Conservation (phyloP, 495 filamentous ascomycete genomes). For the Sporormia fimetaria region DNA sequence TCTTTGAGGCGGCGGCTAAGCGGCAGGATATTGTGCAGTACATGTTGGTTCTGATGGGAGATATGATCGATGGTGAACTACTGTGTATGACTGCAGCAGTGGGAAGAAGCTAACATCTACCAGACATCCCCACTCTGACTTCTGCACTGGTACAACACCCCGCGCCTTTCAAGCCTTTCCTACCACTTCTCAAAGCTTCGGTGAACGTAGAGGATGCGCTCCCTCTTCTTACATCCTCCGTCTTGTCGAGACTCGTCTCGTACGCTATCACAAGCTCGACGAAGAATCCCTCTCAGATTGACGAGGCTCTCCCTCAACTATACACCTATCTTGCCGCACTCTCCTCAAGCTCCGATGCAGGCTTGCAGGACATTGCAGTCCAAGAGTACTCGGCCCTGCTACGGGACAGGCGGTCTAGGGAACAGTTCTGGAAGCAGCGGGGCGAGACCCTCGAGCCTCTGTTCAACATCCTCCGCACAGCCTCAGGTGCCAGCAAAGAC, state of each 20-base stretch:
- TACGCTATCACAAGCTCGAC: conserved; percentile 46
- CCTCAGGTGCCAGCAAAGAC: conserved; percentile 57
- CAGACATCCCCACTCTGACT: conserved; percentile 68
- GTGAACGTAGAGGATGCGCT: conserved; percentile 74
- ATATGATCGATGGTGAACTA: conserved; percentile 68
- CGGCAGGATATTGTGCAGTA: conserved; percentile 86
- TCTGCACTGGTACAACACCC: conserved; percentile 61
- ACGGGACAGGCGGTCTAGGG: conserved; percentile 58
- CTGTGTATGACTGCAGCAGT: neutral
- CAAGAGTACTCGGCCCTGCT: conserved; percentile 83
- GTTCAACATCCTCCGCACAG: conserved; percentile 68
- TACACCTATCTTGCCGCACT: conserved; percentile 77
- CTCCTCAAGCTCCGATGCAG: conserved; percentile 70
- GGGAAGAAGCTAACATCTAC: conserved; percentile 9
- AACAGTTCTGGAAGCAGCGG: conserved; percentile 78
- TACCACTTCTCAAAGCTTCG: conserved; percentile 65
- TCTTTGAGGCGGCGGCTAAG: conserved; percentile 68
- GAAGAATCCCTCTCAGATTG: conserved; percentile 46
- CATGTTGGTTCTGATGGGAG: conserved; percentile 76
- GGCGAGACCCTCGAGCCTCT: conserved; percentile 73
- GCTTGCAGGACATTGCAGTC: conserved; percentile 90
- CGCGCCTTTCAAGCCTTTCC: conserved; percentile 71
- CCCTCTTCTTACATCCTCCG: conserved; percentile 78
- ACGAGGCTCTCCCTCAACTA: conserved; percentile 73
- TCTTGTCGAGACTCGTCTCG: conserved; percentile 72